Percentiles rank a stretch among this genome's conserved stretches.
Evolutionary conservation across 805 yeast genomes (phyloP).

Genomic region (Candida berthetii): DNA sequence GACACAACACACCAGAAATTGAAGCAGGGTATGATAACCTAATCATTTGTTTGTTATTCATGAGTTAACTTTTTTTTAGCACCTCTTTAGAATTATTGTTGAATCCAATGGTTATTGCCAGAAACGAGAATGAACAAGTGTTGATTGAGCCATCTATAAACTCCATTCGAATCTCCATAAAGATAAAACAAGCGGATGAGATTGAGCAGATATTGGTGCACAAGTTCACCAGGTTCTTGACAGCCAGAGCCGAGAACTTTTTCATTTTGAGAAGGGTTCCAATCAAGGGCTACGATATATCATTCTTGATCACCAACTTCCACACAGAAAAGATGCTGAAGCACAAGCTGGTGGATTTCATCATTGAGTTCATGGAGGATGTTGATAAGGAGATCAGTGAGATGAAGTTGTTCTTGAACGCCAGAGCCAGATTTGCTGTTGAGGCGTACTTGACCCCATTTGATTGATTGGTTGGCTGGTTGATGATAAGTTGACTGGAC

Average conservation of each 20-base stretch:
- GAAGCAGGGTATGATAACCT: slow-evolving; percentile 50
- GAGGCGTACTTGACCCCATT: slow-evolving; percentile 92
- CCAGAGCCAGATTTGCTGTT: slow-evolving; percentile 96
- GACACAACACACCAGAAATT: slow-evolving; percentile 96
- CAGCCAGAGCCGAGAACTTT: slow-evolving; percentile 94
- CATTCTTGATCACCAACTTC: slow-evolving; percentile 86
- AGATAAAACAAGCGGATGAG: slow-evolving; percentile 96
- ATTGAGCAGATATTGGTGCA: slow-evolving; percentile 92
- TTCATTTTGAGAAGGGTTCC: slow-evolving; percentile 89
- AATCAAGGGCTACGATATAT: slow-evolving; percentile 84
- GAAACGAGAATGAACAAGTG: slow-evolving; percentile 91
- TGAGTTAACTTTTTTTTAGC: slow-evolving; percentile 19
- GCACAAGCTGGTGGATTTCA: slow-evolving; percentile 91
- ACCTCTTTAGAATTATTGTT: slow-evolving; percentile 79
- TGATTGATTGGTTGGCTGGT: slow-evolving; percentile 39
- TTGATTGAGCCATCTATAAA: slow-evolving; percentile 92
- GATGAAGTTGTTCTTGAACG: slow-evolving; percentile 93
- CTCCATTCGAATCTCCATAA: slow-evolving; percentile 84
- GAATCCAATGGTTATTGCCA: slow-evolving; percentile 83
- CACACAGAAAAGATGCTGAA: slow-evolving; percentile 96
- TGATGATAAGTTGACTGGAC: too few species aligned
- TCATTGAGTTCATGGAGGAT: slow-evolving; percentile 98
- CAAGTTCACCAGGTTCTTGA: slow-evolving; percentile 88
- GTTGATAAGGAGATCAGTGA: slow-evolving; percentile 98
- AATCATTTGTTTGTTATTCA: neutral